Conservation (phyloP, 2,329 filamentous ascomycete species). For the Thielaviopsis punctulata region DNA sequence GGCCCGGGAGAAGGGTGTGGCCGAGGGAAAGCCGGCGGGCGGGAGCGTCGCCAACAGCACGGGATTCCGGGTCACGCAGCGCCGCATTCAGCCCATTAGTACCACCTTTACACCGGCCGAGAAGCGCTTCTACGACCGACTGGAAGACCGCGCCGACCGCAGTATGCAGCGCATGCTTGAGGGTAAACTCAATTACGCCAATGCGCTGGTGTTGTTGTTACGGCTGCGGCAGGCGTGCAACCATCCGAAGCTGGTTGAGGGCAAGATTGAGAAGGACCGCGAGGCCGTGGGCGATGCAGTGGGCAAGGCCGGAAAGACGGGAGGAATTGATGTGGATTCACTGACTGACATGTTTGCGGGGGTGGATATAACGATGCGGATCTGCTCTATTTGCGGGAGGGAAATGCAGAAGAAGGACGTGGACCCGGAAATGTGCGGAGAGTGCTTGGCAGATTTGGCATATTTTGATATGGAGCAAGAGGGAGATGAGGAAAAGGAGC, state of each 20-base stretch:
- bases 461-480: conserved; percentile 36
- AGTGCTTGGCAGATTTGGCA: conserved; percentile 61
- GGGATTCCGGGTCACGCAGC: conserved; percentile 79
- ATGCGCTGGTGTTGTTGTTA: conserved; percentile 79
- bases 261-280: conserved; percentile 78
- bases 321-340: conserved; percentile 54
- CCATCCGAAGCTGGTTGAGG: conserved; percentile 74
- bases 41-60: conserved; percentile 29
- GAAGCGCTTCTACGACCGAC: conserved; percentile 65
- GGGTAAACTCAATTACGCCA: conserved; percentile 73
- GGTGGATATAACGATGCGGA: conserved; percentile 59
- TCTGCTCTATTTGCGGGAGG: conserved; percentile 69
- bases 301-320: conserved; percentile 30
- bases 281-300: conserved; percentile 35
- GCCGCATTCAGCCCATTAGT: conserved; percentile 67
- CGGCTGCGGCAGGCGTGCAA: conserved; percentile 87
- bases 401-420: conserved; percentile 38
- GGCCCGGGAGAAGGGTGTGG: conserved; percentile 25
- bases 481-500: conserved; percentile 20
- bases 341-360: conserved; percentile 77
- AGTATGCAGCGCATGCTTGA: conserved; percentile 82
- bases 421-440: conserved; percentile 42
- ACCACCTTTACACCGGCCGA: conserved; percentile 67
- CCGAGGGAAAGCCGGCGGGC: conserved; percentile 18
- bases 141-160: conserved; percentile 71